Conservation (phyloP, 164 flowering plant species). For the Buxus sempervirens region DNA sequence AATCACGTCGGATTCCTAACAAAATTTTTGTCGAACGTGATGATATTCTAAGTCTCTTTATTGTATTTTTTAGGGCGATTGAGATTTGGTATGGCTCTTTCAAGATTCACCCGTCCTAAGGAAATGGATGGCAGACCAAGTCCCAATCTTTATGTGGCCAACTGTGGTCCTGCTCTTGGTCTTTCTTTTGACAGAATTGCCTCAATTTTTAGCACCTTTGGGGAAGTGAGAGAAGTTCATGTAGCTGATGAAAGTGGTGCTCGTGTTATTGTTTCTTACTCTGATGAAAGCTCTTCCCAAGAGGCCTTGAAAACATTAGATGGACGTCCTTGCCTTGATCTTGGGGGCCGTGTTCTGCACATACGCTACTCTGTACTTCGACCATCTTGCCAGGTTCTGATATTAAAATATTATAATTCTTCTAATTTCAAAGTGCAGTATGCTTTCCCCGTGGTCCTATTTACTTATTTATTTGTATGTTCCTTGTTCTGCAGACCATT, state of each 20-base stretch:
- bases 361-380: constrained; percentile 57
- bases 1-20: no score
- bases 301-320: constrained; percentile 55
- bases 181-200: constrained; percentile 52
- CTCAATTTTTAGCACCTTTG: constrained; percentile 52
- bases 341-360: constrained; percentile 67
- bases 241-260: constrained; percentile 84
- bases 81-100: constrained; percentile 26
- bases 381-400: constrained; percentile 23
- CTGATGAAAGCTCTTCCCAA: constrained; percentile 40
- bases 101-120: constrained; percentile 51
- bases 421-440: neutral
- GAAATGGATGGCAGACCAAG: constrained; percentile 26
- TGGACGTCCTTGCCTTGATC: constrained; percentile 53
- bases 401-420: neutral
- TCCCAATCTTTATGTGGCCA: constrained; percentile 81
- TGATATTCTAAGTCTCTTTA: no score
- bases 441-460: neutral
- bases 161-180: constrained; percentile 91
- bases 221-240: constrained; percentile 60
- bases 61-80: neutral
- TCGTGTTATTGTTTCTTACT: constrained; percentile 76
- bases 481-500: neutral
- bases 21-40: no score
- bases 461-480: neutral